Percentiles rank a stretch among this genome's conserved stretches.
These are phyloP conservation scores for Zizania latifolia DNA, from an alignment of 176 grass and related monocot genomes.

Conservation along the genomic window DNA sequence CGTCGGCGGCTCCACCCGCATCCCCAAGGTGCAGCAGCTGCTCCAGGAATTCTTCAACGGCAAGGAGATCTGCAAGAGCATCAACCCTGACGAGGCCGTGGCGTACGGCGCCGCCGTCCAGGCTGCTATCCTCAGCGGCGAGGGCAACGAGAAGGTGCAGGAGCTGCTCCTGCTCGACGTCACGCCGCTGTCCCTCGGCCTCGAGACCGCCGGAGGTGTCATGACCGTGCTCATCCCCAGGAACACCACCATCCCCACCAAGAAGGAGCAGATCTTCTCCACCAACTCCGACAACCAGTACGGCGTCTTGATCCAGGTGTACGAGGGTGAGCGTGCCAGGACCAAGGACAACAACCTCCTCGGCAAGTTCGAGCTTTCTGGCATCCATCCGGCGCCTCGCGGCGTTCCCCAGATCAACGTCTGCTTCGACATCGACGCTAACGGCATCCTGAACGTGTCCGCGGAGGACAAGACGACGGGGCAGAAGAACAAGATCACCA, in stretches of 20 bases:
- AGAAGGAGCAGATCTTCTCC: constrained; percentile 83
- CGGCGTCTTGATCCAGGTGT: constrained; percentile 73
- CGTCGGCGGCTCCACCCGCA: constrained; percentile 85
- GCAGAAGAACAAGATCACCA: constrained; percentile 67
- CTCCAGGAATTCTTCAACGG: constrained; percentile 99
- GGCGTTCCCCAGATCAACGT: constrained; percentile 68
- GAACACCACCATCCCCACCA: constrained; percentile 84
- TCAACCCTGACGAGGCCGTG: constrained; percentile 98
- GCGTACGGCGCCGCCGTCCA: constrained; percentile 84
- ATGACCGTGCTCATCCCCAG: constrained; percentile 79
- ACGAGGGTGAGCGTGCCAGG: constrained; percentile 59
- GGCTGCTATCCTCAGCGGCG: constrained; percentile 90
- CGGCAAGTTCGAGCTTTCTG: constrained; percentile 62
- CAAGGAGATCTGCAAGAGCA: constrained; percentile 99
- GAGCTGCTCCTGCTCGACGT: constrained; percentile 83
- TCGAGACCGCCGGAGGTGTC: constrained; percentile 73
- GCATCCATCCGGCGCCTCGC: constrained; percentile 40
- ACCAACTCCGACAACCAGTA: constrained; percentile 86
- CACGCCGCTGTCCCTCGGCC: constrained; percentile 51
- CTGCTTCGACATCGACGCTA: constrained; percentile 67
- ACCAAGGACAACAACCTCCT: constrained; percentile 74
- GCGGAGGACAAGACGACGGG: constrained; percentile 71
- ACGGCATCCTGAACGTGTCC: constrained; percentile 56
- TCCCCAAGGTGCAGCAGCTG: constrained; percentile 93
- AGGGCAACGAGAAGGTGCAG: constrained; percentile 93